Base-by-base conservation (phyloP, 1,139 yeast species). In the Yamadazyma dushanensis region DNA sequence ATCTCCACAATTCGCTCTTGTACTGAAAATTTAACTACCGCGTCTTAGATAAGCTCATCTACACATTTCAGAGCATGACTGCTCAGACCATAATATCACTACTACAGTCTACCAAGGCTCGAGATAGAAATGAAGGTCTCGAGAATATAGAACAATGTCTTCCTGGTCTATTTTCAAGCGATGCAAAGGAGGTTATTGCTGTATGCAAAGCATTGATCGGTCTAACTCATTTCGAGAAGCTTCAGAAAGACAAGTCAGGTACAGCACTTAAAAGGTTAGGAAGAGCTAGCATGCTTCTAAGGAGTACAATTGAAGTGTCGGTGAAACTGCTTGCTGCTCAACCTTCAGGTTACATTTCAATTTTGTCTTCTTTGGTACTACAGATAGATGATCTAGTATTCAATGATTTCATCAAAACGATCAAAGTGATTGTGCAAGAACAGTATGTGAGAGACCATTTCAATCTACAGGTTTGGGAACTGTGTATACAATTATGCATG, bases 381-480 rank as follows among this genome's bases (percentile, higher is more conserved):
- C 26, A 19, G 3, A 36, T 34, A n/a, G 36, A 46, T 15, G 38
- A 32, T 8, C 29, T 31, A 3, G 34, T 33, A 1, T 37, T 39
- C 18, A 27, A 31, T 11, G 46, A 44, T 26, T 29, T 43, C 18
- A 28, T 45, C 15, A 38, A 38, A 20, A 24, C 43, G 2, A 34
- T 45, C 3, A 35, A 33, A 23, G 18, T 39, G 17, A 32, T 47
- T 1, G 15, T 46, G 8, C 22, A 27, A 10, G 50, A 44, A 16
- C 50, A 46, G 33, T 42, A 44, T 29, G 35, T 47, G 4, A 39
- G 29, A 33, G 51, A 47, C 26, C 50, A 47, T 25, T 36, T 46
- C 27, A 45, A 37, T 23, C 4, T 18, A 3, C 41, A 40, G 1
- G 34, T 26, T 11, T 47, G 51, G 51, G 15, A 32, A 3, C 17